Conservation (phyloP, 2,329 filamentous ascomycete genomes). For the Ceratocystis smalleyi region DNA sequence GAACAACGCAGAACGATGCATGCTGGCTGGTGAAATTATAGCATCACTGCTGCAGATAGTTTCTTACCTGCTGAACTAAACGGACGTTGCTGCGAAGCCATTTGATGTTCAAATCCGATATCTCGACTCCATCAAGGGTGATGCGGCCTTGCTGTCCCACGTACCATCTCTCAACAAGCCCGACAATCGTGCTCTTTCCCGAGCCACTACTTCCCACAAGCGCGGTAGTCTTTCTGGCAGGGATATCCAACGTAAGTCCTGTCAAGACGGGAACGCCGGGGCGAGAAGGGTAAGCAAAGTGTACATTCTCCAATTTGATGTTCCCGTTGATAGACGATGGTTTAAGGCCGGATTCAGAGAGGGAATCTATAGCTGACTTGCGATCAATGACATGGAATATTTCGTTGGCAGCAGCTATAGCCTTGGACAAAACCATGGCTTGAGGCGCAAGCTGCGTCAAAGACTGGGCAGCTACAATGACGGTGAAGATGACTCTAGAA, state of each 20-base stretch:
- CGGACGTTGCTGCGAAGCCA: constrained; percentile 39
- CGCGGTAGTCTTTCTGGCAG: constrained; percentile 34
- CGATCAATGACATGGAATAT: constrained; percentile 35
- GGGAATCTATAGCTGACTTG: constrained; percentile 29
- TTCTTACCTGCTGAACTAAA: constrained; percentile 31
- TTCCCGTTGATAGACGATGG: constrained; percentile 24
- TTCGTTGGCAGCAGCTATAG: constrained; percentile 31
- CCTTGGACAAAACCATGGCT: constrained; percentile 31
- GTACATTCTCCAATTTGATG: constrained; percentile 34
- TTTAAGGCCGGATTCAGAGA: constrained; percentile 26
- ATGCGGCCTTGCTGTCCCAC: constrained; percentile 32
- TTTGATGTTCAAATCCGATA: constrained; percentile 32
- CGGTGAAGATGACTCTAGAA: constrained; percentile 31
- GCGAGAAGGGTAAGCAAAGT: constrained; percentile 43
- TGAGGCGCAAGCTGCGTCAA: constrained; percentile 35
- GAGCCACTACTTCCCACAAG: constrained; percentile 43
- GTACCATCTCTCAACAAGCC: constrained; percentile 46
- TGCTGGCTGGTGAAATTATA: too few relatives aligned
- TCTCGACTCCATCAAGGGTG: constrained; percentile 29
- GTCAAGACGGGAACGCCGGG: constrained; percentile 33
- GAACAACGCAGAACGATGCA: not conserved
- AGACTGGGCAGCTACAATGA: constrained; percentile 31
- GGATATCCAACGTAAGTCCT: constrained; percentile 29
- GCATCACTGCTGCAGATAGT: too few relatives aligned
- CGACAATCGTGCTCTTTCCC: constrained; percentile 44